Evolutionary conservation across 805 yeast species (phyloP).

Genomic region (Candida sithepensis): DNA sequence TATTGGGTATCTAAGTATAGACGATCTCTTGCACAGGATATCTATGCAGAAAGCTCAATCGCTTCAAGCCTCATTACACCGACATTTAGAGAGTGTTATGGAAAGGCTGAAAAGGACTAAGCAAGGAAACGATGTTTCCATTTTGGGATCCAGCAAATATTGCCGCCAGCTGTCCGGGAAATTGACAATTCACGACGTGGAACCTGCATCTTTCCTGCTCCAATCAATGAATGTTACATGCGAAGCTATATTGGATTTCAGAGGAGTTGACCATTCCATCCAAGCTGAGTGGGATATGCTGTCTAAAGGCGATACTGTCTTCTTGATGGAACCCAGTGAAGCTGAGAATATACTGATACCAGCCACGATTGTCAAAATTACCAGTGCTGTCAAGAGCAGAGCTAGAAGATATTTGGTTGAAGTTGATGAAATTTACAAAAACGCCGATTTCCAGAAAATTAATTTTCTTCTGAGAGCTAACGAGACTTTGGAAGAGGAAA

Average conservation of each 20-base stretch:
- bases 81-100: not conserved
- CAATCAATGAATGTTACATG: not conserved
- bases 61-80: not conserved
- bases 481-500: not conserved
- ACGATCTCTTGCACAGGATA: slow-evolving; percentile 8
- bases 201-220: not conserved
- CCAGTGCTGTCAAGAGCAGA: not conserved
- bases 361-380: not conserved
- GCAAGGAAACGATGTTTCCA: not conserved
- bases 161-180: slow-evolving; percentile 3
- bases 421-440: not conserved
- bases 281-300: slow-evolving; percentile 10
- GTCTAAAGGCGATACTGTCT: slow-evolving; percentile 2
- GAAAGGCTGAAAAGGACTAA: slow-evolving; percentile 2
- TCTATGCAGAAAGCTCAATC: not conserved
- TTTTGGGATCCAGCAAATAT: slow-evolving; percentile 12
- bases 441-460: not conserved
- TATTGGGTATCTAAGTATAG: slow-evolving; percentile 4
- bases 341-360: not conserved
- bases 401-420: slow-evolving; percentile 2
- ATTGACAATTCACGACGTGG: slow-evolving; percentile 1
- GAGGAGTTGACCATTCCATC: slow-evolving; percentile 3
- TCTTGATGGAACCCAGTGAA: not conserved
- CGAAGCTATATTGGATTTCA: slow-evolving; percentile 9
- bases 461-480: slow-evolving; percentile 4